Conservation (phyloP, 768 basidiomycete species). For the Saitozyma podzolica region DNA sequence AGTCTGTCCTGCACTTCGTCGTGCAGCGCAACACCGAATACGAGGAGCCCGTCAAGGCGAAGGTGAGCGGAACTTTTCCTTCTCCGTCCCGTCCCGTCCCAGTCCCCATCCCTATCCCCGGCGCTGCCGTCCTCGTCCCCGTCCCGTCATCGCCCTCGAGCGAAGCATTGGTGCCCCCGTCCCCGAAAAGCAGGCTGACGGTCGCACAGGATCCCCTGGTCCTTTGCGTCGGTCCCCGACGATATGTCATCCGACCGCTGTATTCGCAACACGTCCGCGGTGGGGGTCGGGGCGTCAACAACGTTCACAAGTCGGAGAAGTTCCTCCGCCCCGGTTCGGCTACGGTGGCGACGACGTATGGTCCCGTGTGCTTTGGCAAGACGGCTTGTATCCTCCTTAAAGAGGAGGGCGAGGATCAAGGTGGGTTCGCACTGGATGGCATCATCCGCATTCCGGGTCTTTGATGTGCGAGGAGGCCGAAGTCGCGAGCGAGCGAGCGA, state of each 20-base stretch:
- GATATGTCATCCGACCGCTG: constrained; percentile 78
- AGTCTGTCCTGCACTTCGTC: constrained; percentile 85
- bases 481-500: too few relatives aligned
- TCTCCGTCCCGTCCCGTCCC: not conserved
- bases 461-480: too few relatives aligned
- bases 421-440: constrained; percentile 54
- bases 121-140: too few relatives aligned
- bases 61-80: constrained; percentile 58
- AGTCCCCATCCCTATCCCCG: too few relatives aligned
- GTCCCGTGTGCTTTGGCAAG: constrained; percentile 82
- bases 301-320: constrained; percentile 94
- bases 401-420: constrained; percentile 67
- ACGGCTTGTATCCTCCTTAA: constrained; percentile 74
- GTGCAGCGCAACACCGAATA: constrained; percentile 96
- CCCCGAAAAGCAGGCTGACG: not conserved
- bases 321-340: constrained; percentile 74
- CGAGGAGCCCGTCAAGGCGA: constrained; percentile 80
- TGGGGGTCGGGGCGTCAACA: constrained; percentile 87
- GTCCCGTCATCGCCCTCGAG: not conserved
- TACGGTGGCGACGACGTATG: constrained; percentile 82
- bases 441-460: not conserved
- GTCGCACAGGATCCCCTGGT: constrained; percentile 70
- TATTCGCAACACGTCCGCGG: constrained; percentile 88
- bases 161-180: not conserved
- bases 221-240: constrained; percentile 82